Percentiles rank a stretch among this genome's conserved stretches.
phyloP scores from a whole-genome alignment of 371 early-diverging fungal species.

The Circinella minor region DNA sequence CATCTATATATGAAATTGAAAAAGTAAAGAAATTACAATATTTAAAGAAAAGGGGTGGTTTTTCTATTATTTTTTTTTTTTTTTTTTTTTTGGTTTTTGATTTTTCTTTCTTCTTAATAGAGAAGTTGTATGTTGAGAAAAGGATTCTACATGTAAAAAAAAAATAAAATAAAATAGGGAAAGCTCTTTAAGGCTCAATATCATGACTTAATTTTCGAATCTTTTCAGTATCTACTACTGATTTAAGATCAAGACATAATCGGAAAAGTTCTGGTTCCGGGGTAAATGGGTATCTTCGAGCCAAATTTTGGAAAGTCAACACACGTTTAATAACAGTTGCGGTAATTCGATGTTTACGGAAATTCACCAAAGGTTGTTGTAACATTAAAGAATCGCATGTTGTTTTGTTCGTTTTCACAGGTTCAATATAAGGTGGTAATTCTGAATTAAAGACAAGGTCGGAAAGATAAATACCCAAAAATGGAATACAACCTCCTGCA shows the following conservation, averaged over 20 bases:
- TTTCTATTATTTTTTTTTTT: too few relatives aligned
- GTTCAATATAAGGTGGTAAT: slow-evolving; percentile 56
- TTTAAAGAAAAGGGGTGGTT: too few relatives aligned
- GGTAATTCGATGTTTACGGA: slow-evolving; percentile 66
- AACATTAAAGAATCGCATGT: slow-evolving; percentile 29
- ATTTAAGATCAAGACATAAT: slow-evolving; percentile 36
- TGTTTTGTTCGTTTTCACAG: slow-evolving; percentile 16
- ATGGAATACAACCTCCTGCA: slow-evolving; percentile 64
- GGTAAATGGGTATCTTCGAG: slow-evolving; percentile 61
- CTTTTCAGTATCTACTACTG: slow-evolving; percentile 39
- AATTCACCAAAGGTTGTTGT: slow-evolving; percentile 63
- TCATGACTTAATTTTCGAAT: slow-evolving; percentile 38
- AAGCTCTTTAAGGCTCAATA: slow-evolving; percentile 13
- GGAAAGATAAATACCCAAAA: slow-evolving; percentile 69
- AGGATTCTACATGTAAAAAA: not conserved
- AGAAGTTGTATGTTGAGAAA: not conserved
- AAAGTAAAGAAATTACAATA: too few relatives aligned
- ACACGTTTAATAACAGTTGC: slow-evolving; percentile 70
- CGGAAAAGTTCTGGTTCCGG: slow-evolving; percentile 48
- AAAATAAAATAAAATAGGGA: not conserved
- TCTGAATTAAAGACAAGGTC: slow-evolving; percentile 72
- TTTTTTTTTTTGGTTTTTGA: too few relatives aligned
- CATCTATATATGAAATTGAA: not conserved
- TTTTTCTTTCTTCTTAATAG: too few relatives aligned
- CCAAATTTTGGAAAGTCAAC: slow-evolving; percentile 62